Base-by-base conservation (phyloP, 352 stramenopile species). In the Phytophthora pistaciae region DNA sequence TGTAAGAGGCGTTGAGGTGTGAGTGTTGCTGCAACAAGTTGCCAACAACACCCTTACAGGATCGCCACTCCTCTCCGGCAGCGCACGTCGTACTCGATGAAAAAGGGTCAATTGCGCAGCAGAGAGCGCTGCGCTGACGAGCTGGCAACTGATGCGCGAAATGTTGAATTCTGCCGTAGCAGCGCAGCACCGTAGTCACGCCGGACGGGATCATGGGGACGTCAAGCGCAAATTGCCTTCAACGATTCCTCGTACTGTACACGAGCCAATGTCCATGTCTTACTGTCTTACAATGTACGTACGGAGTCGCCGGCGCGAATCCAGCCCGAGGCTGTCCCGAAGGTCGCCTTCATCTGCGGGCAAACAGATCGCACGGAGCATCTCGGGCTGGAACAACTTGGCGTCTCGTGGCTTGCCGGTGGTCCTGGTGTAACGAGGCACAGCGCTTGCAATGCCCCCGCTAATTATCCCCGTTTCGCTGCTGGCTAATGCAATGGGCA, bases 281-380 rank as follows among this genome's bases (percentile, higher is more conserved):
- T 29, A 29, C 27, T 7, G 25, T 29, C 27, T 59, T 70, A 65
- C 54, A 44, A 18, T 49, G 40, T 49, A 20, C 18, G 40, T 49
- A n/a, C 16, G 14, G 40, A 50, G 42, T 23, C 21, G 42, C 42
- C 42, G 20, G 21, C 20, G 48, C 48, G n/a, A 29, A 29, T 29
- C 48, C 11, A 54, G 20, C 3, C 20, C 13, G 53, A 60, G 60
- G 33, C 66, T 73, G 59, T 68, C 66, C 66, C 59, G n/a, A 56
- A 5, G 58, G 58, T 20, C 49, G 8, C 18, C 59, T 18, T 18
- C 36, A 40, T 38, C 27, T n/a, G 40, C 40, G 40, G 54, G 60
- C 66, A 66, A 63, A 31, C 68, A 66, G 46, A 71, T 75, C 68
- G 62, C 56, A 36, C 21, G 55, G 46, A 70, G 56, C 27, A 75